Percentiles rank a stretch among this genome's conserved stretches.
Evolutionary conservation across 1,139 yeast genomes (phyloP).

Genomic region (Debaryomyces sp.): DNA sequence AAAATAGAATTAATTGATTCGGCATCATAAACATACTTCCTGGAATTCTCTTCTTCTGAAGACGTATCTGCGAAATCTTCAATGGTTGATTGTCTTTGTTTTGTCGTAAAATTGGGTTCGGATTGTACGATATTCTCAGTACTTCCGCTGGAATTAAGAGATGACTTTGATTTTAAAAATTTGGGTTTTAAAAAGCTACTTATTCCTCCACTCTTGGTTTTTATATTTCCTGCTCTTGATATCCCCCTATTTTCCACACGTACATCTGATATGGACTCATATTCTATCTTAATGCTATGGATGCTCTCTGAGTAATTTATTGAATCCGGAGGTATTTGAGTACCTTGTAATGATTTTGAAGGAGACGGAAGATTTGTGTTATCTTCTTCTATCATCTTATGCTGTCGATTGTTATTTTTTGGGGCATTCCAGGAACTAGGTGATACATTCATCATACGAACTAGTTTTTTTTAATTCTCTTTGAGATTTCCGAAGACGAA

Average conservation of each 20-base stretch:
- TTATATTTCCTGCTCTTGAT: conserved; percentile 10
- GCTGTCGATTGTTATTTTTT: not conserved
- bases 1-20: conserved; percentile 39
- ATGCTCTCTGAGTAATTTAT: conserved; percentile 24
- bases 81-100: conserved; percentile 23
- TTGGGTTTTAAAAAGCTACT: conserved; percentile 23
- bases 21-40: conserved; percentile 20
- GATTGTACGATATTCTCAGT: not conserved
- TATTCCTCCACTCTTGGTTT: conserved; percentile 13
- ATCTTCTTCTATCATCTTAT: not conserved
- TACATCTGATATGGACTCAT: not conserved
- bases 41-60: conserved; percentile 23
- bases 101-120: not conserved
- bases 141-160: conserved; percentile 14
- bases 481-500: not conserved
- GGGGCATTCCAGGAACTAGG: not conserved
- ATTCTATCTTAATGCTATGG: not conserved
- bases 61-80: conserved; percentile 49
- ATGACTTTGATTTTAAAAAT: conserved; percentile 25
- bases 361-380: conserved; percentile 15
- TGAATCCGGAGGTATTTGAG: conserved; percentile 21
- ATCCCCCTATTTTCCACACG: conserved; percentile 6
- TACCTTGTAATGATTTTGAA: conserved; percentile 22
- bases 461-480: not conserved
- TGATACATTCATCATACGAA: not conserved